Evolutionary conservation across 192 early-diverging fungal genomes (phyloP), one percentile per base, ranked within the genome.

Genomic region (Backusella tuberculispora): DNA sequence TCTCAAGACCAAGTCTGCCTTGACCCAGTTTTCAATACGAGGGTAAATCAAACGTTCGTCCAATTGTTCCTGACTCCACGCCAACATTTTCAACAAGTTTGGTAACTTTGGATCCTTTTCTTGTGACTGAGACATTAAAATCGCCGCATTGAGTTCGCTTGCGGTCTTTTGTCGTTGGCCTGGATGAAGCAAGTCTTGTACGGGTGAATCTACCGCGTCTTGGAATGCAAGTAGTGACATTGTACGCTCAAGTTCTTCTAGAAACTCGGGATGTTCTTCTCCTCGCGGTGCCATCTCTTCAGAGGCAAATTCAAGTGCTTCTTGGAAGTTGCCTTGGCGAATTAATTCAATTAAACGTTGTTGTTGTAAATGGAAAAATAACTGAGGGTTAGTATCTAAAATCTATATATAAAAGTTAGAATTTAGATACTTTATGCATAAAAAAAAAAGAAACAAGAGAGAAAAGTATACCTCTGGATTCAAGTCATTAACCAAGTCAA

Each of bases 171-270:
- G 95, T 45, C 96, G 80, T 73, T 99, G 96, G 17, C 88, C 83
- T 81, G 93, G 91, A 48, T 97, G 95, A 73, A 99, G 78, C 66
- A 99, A 82, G 72, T 95, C 92, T 5, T 89, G 89, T 21, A 99
- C 90, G 24, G 98, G 96, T 6, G 93, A 95, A 17, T 81, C 72
- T 0, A 76, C 74, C 19, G 76, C 81, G 53, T 90, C 81, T 34
- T 98, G 95, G 83, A 99, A 99, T 6, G 96, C 98, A 60, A 99
- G 84, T 67, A 99, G 83, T 2, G 97, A 93, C 97, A 99, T 99
- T 10, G 97, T 98, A 41, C 90, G 85, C 75, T 99, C 98, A 46
- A 99, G 82, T 77, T 99, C 98, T 34, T 92, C 86, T 45, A 99
- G 77, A 83, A 99, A 93, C 81, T 99, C 98, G 8, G 97, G 96